Base-by-base conservation (phyloP, 2,329 filamentous ascomycete genomes). In the Paraphaeosphaeria sporulosa region DNA sequence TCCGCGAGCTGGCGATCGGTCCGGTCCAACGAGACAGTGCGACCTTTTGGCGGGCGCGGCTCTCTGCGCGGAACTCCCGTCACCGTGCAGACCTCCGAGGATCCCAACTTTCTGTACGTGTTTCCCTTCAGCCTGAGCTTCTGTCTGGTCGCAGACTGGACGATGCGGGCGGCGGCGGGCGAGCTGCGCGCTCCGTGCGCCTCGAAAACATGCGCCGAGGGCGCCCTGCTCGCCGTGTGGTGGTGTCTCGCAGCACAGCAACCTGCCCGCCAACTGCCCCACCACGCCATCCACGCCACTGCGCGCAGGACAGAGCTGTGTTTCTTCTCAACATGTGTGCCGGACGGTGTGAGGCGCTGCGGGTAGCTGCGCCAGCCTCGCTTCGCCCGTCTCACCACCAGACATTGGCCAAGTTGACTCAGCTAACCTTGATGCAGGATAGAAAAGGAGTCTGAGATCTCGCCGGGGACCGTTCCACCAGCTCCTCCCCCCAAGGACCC, bases 1-100 rank as follows among this genome's bases (percentile, higher is more conserved):
- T 85, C 86, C 66, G 87, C 86, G 80, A 91, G 88, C 81, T 87
- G 85, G 78, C 85, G 85, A 70, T 91, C 89, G 63, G 85, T 84
- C 72, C 85, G 85, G 69, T 91, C 89, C 64, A 85, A 84, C 71
- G 85, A 87, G 71, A 93, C 90, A 42, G 80, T 88, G 66, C 87
- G 84, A 78, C 78, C 78, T 61, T 66, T 78, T 79, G 63, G 49
- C 12, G 49, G 67, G 25, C 70, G 82, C 79, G 67, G 69, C 61
- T 70, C 73, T 55, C 67, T 70, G 57, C 75, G 76, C 65, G 74
- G 73, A 59, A 76, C 76, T 15, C 77, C 76, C 62, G 71, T 79
- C 30, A 77, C 83, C 56, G 82, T 90, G 67, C 85, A 84, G 76
- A 88, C 85, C 2, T 83, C 86, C 71, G 84, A 86, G 68, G 81